Conservation (phyloP, 2,329 filamentous ascomycete genomes). For the Pseudopithomyces chartarum region DNA sequence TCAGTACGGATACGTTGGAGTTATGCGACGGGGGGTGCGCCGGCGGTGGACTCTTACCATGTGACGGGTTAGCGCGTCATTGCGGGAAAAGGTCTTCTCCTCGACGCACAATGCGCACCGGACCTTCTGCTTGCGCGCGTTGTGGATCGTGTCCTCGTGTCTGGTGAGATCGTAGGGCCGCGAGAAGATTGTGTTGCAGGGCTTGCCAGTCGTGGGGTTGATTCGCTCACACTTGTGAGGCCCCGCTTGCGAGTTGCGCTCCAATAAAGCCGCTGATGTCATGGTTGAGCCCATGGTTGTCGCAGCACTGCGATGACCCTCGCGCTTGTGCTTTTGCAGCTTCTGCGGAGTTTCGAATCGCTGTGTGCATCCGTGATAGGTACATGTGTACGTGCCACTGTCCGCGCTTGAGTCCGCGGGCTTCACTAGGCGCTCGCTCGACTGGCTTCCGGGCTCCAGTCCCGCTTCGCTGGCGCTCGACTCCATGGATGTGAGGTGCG, state of each 20-base stretch:
- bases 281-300: slow-evolving; percentile 43
- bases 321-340: slow-evolving; percentile 93
- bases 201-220: slow-evolving; percentile 93
- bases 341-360: slow-evolving; percentile 87
- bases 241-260: slow-evolving; percentile 84
- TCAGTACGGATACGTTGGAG: slow-evolving; percentile 29
- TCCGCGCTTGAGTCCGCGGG: slow-evolving; percentile 73
- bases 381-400: slow-evolving; percentile 92
- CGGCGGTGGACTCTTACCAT: slow-evolving; percentile 57
- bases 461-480: slow-evolving; percentile 62
- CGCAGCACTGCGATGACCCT: slow-evolving; percentile 71
- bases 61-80: slow-evolving; percentile 91
- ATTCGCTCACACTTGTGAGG: slow-evolving; percentile 92
- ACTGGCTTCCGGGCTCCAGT: slow-evolving; percentile 49
- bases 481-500: slow-evolving; percentile 65
- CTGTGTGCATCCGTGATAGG: slow-evolving; percentile 85
- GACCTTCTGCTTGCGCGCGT: slow-evolving; percentile 90
- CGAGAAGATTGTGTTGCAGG: slow-evolving; percentile 93
- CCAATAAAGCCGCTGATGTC: slow-evolving; percentile 60
- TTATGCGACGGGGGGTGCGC: slow-evolving; percentile 8
- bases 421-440: slow-evolving; percentile 50
- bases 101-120: slow-evolving; percentile 91
- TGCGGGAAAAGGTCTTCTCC: slow-evolving; percentile 95
- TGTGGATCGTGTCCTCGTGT: slow-evolving; percentile 98
- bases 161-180: slow-evolving; percentile 94